Percentiles rank a stretch among this genome's conserved stretches.
These are phyloP conservation scores for Aspergillus sp. DNA, from an alignment of 2,329 filamentous ascomycete species.

Conservation along the genomic window DNA sequence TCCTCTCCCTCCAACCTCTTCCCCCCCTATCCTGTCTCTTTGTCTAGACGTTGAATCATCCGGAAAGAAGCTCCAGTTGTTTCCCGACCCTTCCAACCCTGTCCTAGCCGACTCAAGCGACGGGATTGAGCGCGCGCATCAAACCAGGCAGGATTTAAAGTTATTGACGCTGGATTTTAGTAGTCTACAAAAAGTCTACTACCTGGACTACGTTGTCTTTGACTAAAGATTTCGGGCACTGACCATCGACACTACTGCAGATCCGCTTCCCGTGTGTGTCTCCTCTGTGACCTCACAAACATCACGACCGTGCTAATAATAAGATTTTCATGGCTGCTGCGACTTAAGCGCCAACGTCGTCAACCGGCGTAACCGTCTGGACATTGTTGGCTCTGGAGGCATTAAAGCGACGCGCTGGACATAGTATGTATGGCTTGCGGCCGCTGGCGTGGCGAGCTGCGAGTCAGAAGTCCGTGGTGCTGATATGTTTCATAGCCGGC, in stretches of 20 bases:
- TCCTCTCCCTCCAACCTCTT: background rate
- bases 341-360: constrained; percentile 12
- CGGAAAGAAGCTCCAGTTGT: background rate
- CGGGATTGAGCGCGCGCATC: constrained; percentile 1
- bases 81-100: background rate
- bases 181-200: too few species aligned
- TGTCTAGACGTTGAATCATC: background rate
- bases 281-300: background rate
- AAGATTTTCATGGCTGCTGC: constrained; percentile 6
- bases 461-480: constrained; percentile 19
- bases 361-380: constrained; percentile 4
- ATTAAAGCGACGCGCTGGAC: constrained; percentile 7
- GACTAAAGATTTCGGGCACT: constrained; percentile 1
- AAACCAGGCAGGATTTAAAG: constrained; percentile 17
- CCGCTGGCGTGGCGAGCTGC: constrained; percentile 23
- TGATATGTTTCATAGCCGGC: constrained; percentile 15
- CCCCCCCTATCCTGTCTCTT: background rate
- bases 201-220: background rate
- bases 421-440: constrained; percentile 19
- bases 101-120: background rate
- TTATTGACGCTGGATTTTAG: constrained; percentile 9
- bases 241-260: constrained; percentile 1
- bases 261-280: background rate
- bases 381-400: constrained; percentile 4
- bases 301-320: constrained; percentile 2